Base-by-base conservation (phyloP, 179 eudicot species). In the Amaranthus tricolor region DNA sequence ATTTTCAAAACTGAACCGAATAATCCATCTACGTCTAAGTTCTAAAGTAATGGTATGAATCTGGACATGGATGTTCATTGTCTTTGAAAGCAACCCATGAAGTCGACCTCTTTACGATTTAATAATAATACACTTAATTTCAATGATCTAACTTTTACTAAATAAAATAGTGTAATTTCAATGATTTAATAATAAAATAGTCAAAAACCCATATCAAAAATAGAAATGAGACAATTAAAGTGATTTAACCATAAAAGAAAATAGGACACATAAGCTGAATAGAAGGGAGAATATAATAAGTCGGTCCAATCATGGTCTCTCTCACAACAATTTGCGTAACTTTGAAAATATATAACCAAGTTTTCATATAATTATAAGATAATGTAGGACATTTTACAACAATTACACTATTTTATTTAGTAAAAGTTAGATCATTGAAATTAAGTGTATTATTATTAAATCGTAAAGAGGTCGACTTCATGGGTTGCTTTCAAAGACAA, bases 61-160 rank as follows among this genome's bases (percentile, higher is more conserved):
- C 24, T 75, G 51, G 78, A 75, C 78, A 47, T 73, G 13, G 49
- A 53, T 64, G 20, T 8, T 69, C 59, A 48, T 19, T 67, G 55
- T 45, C 72, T 20, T 4, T 8, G 68, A 57, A 73, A 73, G 68
- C 68, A 73, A 13, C 6, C 52, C 40, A 62, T 53, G 19, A 75
- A 58, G 66, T 58, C 21, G 11, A 66, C 58, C 47, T 13, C 47
- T 19, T 31, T 21, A n/a, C 4, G 19, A 31, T 31, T 31, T 6
- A 14, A 40, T n/a, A 11, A 12, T 10, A 45, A 44, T 63, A 55
- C 24, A 50, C 13, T 62, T 49, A 4, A 61, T 5, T 17, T 24
- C 48, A 59, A 67, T 72, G 74, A 17, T 71, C 58, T 45, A 52
- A 62, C 40, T 31, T 31, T 62, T 59, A 72, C 6, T 62, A 45